phyloP scores from a whole-genome alignment of 345 rosid genomes.

The Murraya paniculata region DNA sequence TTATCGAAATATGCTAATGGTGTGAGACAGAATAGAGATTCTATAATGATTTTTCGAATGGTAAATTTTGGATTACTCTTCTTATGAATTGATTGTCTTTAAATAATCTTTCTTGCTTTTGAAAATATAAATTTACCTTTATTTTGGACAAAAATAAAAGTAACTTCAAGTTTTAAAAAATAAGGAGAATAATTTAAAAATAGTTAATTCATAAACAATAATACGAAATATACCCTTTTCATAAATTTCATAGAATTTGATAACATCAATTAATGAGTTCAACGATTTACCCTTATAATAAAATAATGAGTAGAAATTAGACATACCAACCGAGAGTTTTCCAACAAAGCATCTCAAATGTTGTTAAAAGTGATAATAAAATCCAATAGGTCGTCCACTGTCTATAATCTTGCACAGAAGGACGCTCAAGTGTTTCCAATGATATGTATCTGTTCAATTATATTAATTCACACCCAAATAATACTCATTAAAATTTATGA shows the following conservation, averaged over 20 bases:
- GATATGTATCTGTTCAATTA: neutral
- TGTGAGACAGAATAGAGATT: no score
- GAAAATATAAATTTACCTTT: fast-evolving
- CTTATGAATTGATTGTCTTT: fast-evolving
- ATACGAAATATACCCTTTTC: no score
- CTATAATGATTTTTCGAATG: no score
- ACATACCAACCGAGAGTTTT: neutral
- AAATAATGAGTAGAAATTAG: no score
- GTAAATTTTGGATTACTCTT: fast-evolving
- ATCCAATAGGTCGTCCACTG: neutral
- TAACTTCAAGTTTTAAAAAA: no score
- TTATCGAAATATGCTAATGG: no score
- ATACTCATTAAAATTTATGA: no score
- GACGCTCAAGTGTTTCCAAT: neutral
- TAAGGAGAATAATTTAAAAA: fast-evolving
- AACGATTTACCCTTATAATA: no score
- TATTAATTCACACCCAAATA: no score
- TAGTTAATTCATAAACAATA: no score
- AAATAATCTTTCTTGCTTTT: fast-evolving
- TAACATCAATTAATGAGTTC: neutral
- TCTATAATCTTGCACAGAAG: neutral
- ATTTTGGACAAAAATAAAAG: no score
- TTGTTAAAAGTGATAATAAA: neutral
- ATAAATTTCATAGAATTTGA: neutral
- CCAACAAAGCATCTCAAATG: neutral